Conservation (phyloP, 352 stramenopile genomes). For the Phytophthora melonis region DNA sequence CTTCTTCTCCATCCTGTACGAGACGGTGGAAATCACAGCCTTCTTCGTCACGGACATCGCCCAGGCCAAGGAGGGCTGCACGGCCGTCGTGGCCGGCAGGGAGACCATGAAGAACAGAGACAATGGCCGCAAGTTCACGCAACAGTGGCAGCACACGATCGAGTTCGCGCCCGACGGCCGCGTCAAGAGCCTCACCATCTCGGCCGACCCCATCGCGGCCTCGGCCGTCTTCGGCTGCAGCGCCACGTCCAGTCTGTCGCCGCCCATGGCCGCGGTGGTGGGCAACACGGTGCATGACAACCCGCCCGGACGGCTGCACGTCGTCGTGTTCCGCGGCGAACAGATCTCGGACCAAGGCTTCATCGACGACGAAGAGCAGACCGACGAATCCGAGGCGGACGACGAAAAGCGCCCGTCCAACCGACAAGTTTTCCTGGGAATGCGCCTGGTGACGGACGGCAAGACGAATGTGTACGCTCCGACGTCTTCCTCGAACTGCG, state of each 20-base stretch:
- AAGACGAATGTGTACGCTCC: slow-evolving; percentile 91
- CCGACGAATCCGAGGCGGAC: slow-evolving; percentile 52
- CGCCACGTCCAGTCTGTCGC: slow-evolving; percentile 84
- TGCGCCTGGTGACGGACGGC: slow-evolving; percentile 81
- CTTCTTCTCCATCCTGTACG: slow-evolving; percentile 92
- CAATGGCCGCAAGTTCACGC: slow-evolving; percentile 90
- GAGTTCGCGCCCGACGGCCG: slow-evolving; percentile 87
- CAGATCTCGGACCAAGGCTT: slow-evolving; percentile 79
- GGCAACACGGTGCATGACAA: slow-evolving; percentile 86
- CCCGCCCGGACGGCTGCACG: slow-evolving; percentile 72
- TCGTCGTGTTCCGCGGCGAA: slow-evolving; percentile 84
- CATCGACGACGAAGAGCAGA: slow-evolving; percentile 60
- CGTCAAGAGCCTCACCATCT: slow-evolving; percentile 89
- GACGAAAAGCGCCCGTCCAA: slow-evolving; percentile 47
- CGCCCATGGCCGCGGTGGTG: slow-evolving; percentile 85
- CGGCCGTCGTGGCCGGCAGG: slow-evolving; percentile 80
- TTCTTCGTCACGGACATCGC: slow-evolving; percentile 92
- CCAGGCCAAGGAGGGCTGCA: slow-evolving; percentile 84
- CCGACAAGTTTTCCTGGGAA: slow-evolving; percentile 66
- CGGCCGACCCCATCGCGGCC: slow-evolving; percentile 83
- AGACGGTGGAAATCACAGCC: slow-evolving; percentile 89
- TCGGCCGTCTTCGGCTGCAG: slow-evolving; percentile 91
- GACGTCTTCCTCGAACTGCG: slow-evolving; percentile 75
- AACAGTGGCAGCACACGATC: slow-evolving; percentile 92
- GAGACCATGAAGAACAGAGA: slow-evolving; percentile 92